phyloP scores from a whole-genome alignment of 2,329 filamentous ascomycete genomes.

The Canariomyces notabilis region DNA sequence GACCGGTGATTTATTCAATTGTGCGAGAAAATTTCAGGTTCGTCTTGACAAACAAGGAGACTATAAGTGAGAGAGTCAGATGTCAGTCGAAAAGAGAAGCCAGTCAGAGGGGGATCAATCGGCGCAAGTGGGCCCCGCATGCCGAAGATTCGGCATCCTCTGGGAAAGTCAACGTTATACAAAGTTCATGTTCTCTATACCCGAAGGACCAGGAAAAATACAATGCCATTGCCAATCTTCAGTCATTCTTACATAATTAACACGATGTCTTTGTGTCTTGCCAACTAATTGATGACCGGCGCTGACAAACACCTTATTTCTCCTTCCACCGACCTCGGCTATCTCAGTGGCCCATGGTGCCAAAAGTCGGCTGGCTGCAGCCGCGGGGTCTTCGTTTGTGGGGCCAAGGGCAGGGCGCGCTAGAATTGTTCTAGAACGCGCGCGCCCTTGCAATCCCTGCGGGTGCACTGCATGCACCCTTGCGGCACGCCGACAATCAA shows the following conservation, averaged over 20 bases:
- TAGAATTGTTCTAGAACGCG: conserved; percentile 23
- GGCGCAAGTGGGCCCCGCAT: conserved; percentile 13
- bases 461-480: conserved; percentile 4
- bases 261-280: background rate
- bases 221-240: background rate
- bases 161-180: too few species aligned
- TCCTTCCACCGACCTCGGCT: background rate
- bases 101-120: conserved; percentile 11
- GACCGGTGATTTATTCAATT: background rate
- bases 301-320: conserved; percentile 16
- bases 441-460: conserved; percentile 6
- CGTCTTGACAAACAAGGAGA: conserved; percentile 1
- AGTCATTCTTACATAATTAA: background rate
- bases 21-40: background rate
- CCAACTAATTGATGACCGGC: conserved; percentile 10
- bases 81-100: conserved; percentile 11
- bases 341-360: too few species aligned
- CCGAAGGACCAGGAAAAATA: background rate
- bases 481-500: background rate
- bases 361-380: background rate
- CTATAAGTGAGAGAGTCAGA: conserved; percentile 8
- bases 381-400: background rate
- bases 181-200: background rate
- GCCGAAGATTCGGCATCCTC: conserved; percentile 19
- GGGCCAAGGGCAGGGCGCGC: conserved; percentile 6